These are phyloP conservation scores for Hypomontagnella submonticulosa DNA, from an alignment of 495 filamentous ascomycete species.

Conservation along the genomic window DNA sequence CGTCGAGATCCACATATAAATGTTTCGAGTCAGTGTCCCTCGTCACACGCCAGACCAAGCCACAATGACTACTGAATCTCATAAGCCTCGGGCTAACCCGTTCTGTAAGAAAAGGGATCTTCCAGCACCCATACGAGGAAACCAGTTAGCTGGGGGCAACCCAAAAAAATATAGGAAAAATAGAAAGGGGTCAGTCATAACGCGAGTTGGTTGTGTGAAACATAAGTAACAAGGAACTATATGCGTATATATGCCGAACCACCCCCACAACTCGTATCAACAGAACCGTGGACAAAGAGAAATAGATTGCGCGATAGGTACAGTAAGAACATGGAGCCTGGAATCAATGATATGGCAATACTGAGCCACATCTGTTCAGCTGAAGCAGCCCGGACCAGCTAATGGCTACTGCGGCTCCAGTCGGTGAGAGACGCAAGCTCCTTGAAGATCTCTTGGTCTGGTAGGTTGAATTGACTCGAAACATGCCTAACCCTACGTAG, in stretches of 20 bases:
- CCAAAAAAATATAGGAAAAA: slow-evolving; percentile 16
- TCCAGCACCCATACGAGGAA: slow-evolving; percentile 13
- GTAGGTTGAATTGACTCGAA: slow-evolving; percentile 30
- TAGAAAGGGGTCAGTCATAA: not conserved
- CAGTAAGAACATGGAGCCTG: not conserved
- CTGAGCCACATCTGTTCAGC: slow-evolving; percentile 43
- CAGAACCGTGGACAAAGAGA: slow-evolving; percentile 21
- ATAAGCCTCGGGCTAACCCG: slow-evolving; percentile 31
- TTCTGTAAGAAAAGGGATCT: slow-evolving; percentile 6
- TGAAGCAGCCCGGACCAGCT: slow-evolving; percentile 36
- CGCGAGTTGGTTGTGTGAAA: slow-evolving; percentile 28
- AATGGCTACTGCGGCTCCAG: slow-evolving; percentile 35
- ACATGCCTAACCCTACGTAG: slow-evolving; percentile 25
- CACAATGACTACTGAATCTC: slow-evolving; percentile 29
- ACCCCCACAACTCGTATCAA: slow-evolving; percentile 42
- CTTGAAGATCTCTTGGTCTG: slow-evolving; percentile 30
- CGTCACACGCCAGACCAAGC: slow-evolving; percentile 39
- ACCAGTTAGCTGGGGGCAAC: slow-evolving; percentile 10
- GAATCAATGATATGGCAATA: slow-evolving; percentile 26
- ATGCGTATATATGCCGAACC: slow-evolving; percentile 21
- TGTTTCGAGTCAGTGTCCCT: slow-evolving; percentile 16
- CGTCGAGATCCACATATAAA: slow-evolving; percentile 15
- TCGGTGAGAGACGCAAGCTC: slow-evolving; percentile 40
- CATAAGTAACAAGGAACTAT: slow-evolving; percentile 10
- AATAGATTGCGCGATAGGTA: slow-evolving; percentile 31